Evolutionary conservation across 2,329 filamentous ascomycete species (phyloP), one percentile per base, ranked within the genome.

Genomic region (Claviceps cyperi): DNA sequence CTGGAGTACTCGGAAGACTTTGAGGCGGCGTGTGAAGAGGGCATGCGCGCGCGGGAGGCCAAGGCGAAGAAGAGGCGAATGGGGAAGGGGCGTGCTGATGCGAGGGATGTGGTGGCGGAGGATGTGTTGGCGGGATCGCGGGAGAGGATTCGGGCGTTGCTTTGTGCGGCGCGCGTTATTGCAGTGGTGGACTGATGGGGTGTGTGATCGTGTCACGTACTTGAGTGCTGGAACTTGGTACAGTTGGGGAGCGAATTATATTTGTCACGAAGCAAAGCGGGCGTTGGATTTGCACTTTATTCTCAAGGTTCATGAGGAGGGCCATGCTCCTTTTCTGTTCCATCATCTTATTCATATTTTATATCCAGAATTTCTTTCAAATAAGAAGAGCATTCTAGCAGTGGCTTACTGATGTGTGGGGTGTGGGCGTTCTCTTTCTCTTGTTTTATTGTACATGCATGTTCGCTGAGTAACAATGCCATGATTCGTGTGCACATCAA

Each of bases 1-100:
- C 54, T 69, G 13, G 51, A 53, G 1, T 70, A 71, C 54, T 64
- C 64, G 32, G 53, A 60, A 0, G 54, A 54, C 4, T 59, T 79
- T 15, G 60, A 60, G 15, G 53, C 54, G 5, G 72, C 72, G 0
- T 68, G 71, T 13, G 64, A 66, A 51, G 66, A 58, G 48, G 77
- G 77, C 2, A 69, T 79, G 22, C 59, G 60, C 44, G 73, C 73
- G n/a, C 64, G 77, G 17, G 64, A 70, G 52, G 62, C 65, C 9
- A 78, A 76, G 59, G 63, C 68, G 2, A 70, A 65, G 56, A 66
- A 64, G 50, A 70, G 66, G 57, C 67, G 64, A 47, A 62, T 57
- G 38, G 62, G 61, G n/a, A 64, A 59, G 51, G 50, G 58, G 28
- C 64, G 60, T 52, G 55, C 53, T 0, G 63, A 68, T 15, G 58